Conservation (phyloP, 768 basidiomycete species). For the Dictyophora rubrovolvata region DNA sequence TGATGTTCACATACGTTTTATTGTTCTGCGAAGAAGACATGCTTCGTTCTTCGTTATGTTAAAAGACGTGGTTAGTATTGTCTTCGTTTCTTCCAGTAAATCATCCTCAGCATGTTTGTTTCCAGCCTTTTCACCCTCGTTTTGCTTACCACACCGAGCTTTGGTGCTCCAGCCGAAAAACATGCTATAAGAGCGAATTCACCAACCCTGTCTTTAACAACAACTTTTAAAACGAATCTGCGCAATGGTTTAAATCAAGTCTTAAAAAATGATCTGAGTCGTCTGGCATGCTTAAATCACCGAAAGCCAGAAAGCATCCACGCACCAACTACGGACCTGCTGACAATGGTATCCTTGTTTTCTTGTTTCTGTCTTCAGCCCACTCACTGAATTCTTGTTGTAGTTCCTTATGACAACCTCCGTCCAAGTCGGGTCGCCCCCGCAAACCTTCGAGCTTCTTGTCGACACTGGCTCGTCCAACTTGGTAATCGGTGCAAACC, state of each 20-base stretch:
- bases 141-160: neutral
- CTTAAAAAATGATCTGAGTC: neutral
- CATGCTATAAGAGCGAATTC: neutral
- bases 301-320: neutral
- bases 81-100: neutral
- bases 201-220: neutral
- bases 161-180: neutral
- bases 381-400: neutral
- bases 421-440: neutral
- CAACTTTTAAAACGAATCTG: neutral
- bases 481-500: constrained; percentile 55
- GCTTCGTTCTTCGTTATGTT: neutral
- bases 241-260: neutral
- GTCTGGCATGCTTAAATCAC: neutral
- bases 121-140: neutral
- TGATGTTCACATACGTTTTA: neutral
- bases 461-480: constrained; percentile 32
- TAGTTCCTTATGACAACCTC: neutral
- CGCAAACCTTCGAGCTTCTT: neutral
- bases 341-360: neutral
- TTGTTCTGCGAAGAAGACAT: neutral
- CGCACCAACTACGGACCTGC: neutral
- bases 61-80: neutral
- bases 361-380: neutral
- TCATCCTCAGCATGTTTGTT: neutral